Evolutionary conservation across 768 basidiomycete species (phyloP).

Genomic region (Rhizopogon rudus): DNA sequence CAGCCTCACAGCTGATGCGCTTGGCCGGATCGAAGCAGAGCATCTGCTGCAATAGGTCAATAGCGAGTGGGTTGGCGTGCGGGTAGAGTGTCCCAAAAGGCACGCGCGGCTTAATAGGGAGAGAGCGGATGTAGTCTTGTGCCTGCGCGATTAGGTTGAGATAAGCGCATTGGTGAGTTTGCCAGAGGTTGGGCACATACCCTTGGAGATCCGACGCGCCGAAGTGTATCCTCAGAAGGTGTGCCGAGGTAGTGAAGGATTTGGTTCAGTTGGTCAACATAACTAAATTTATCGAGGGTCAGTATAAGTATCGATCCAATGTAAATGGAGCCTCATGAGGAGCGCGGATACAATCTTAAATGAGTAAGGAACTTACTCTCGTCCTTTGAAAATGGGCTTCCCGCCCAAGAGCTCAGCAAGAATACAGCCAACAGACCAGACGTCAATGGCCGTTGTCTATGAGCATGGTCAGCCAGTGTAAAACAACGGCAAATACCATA

Average conservation of each 20-base stretch:
- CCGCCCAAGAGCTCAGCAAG: slow-evolving; percentile 89
- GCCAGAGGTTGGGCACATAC: slow-evolving; percentile 37
- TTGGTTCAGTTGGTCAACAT: slow-evolving; percentile 98
- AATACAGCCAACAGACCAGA: slow-evolving; percentile 97
- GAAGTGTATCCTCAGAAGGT: slow-evolving; percentile 92
- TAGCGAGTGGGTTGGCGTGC: slow-evolving; percentile 87
- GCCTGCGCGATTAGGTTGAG: slow-evolving; percentile 43
- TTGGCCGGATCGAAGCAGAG: slow-evolving; percentile 95
- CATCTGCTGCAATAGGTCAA: slow-evolving; percentile 88
- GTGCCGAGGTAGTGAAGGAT: slow-evolving; percentile 98
- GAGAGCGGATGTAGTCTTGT: slow-evolving; percentile 96
- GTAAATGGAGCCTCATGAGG: neutral
- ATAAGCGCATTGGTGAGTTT: too few species aligned
- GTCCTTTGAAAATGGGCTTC: slow-evolving; percentile 94
- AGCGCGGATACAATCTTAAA: neutral
- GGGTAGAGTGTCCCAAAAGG: slow-evolving; percentile 92
- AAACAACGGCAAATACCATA: too few species aligned
- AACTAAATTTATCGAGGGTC: slow-evolving; percentile 40
- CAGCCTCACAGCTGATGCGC: slow-evolving; percentile 94
- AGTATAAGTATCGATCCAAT: slow-evolving; percentile 1
- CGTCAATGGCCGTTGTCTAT: slow-evolving; percentile 89
- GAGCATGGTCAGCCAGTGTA: slow-evolving; percentile 9
- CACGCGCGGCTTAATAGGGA: slow-evolving; percentile 95
- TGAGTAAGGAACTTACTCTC: slow-evolving; percentile 62
- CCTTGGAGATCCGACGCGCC: slow-evolving; percentile 92